phyloP scores from a whole-genome alignment of 2,329 filamentous ascomycete species.

The Aureobasidium vineae region DNA sequence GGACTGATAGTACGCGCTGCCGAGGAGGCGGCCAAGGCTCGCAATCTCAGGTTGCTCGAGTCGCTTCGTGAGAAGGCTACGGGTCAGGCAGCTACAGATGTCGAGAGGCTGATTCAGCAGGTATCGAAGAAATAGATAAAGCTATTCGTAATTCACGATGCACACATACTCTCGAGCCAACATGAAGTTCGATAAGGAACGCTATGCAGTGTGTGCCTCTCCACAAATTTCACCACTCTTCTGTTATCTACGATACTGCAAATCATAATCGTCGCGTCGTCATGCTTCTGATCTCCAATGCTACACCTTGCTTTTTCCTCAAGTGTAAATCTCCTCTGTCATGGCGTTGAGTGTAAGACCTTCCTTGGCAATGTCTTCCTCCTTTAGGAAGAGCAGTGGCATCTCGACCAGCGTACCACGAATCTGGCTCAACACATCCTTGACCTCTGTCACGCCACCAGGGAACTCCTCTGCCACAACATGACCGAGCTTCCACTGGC shows the following conservation, averaged over 20 bases:
- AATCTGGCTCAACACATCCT: conserved; percentile 70
- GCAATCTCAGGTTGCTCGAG: conserved; percentile 73
- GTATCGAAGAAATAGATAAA: conserved; percentile 29
- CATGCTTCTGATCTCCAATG: background rate
- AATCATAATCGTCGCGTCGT: background rate
- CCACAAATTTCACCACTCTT: background rate
- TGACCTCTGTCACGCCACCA: conserved; percentile 48
- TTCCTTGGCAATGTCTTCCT: conserved; percentile 82
- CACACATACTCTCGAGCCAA: background rate
- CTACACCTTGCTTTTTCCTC: background rate
- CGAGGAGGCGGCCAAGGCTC: conserved; percentile 82
- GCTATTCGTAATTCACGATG: background rate
- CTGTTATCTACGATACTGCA: background rate
- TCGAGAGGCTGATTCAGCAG: conserved; percentile 71
- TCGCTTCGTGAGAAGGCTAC: conserved; percentile 71
- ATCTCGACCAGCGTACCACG: conserved; percentile 71
- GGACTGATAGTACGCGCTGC: conserved; percentile 84
- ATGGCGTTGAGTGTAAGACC: conserved; percentile 58
- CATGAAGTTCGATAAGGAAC: background rate
- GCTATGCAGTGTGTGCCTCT: background rate
- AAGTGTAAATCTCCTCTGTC: conserved; percentile 18
- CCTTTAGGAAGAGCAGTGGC: conserved; percentile 82
- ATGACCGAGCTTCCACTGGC: conserved; percentile 78
- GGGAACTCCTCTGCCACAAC: conserved; percentile 62
- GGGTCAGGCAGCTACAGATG: conserved; percentile 68